A percentile compares a stretch with the other conserved stretches of the same genome.
These are phyloP conservation scores for Paxillus involutus DNA, from an alignment of 768 basidiomycete genomes.

Conservation along the genomic window DNA sequence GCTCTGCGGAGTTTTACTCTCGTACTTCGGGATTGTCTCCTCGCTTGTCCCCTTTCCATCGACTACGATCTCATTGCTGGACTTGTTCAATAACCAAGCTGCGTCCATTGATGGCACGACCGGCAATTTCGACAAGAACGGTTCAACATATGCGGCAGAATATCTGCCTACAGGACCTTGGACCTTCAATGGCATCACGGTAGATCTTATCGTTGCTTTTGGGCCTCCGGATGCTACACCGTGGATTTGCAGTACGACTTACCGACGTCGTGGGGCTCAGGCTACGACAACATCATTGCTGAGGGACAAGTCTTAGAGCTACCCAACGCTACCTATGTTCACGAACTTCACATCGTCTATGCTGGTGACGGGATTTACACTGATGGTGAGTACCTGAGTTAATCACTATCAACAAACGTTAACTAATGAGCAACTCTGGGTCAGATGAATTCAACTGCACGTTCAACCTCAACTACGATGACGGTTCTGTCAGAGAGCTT, in stretches of 20 bases:
- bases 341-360: conserved; percentile 51
- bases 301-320: conserved; percentile 41
- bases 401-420: not conserved
- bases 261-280: conserved; percentile 40
- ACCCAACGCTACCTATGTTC: conserved; percentile 33
- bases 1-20: conserved; percentile 21
- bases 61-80: conserved; percentile 25
- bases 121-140: conserved; percentile 40
- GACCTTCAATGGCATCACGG: conserved; percentile 41
- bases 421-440: not conserved
- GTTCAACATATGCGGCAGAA: conserved; percentile 41
- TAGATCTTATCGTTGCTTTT: conserved; percentile 12
- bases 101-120: conserved; percentile 37
- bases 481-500: conserved; percentile 34
- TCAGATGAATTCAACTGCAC: conserved; percentile 33
- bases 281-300: conserved; percentile 45
- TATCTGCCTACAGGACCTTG: conserved; percentile 41
- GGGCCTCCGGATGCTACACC: not conserved
- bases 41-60: conserved; percentile 33
- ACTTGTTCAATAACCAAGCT: conserved; percentile 43
- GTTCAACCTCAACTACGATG: conserved; percentile 39
- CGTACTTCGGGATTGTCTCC: conserved; percentile 14
- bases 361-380: conserved; percentile 35
- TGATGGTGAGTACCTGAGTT: conserved; percentile 25
- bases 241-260: conserved; percentile 39